A percentile compares a stretch with the other conserved stretches of the same genome.
Evolutionary conservation across 331 rosid species (phyloP).

Genomic region (Dryas integrifolia): DNA sequence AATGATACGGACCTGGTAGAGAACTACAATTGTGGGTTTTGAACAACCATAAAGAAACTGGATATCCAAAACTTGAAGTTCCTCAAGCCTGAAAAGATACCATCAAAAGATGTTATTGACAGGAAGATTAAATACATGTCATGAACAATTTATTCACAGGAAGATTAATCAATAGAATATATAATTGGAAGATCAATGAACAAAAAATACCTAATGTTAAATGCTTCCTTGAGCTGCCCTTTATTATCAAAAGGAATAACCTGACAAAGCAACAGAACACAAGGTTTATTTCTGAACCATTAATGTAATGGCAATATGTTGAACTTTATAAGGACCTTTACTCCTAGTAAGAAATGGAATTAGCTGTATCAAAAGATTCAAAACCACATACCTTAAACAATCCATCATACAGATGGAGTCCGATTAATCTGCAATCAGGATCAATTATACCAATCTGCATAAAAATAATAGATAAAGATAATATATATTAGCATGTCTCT

Average conservation of each 20-base stretch:
- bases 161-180: not conserved
- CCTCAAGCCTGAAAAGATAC: conserved; percentile 85
- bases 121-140: not conserved
- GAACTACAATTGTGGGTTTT: conserved; percentile 94
- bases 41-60: conserved; percentile 94
- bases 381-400: conserved; percentile 70
- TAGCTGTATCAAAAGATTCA: not conserved
- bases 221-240: conserved; percentile 98
- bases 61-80: conserved; percentile 97
- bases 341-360: conserved; percentile 3
- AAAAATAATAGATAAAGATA: not conserved
- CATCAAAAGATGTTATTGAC: conserved; percentile 2
- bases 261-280: conserved; percentile 42
- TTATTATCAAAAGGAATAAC: conserved; percentile 94
- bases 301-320: not conserved
- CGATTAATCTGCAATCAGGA: conserved; percentile 96
- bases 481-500: not conserved
- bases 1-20: conserved; percentile 68
- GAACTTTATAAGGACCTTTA: not conserved
- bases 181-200: conserved; percentile 2
- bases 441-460: conserved; percentile 95
- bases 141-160: not conserved
- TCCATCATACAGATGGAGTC: conserved; percentile 97
- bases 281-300: not conserved
- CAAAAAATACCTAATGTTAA: conserved; percentile 74